Base-by-base conservation (phyloP, 441 rosid genomes). In the Hypseocharis bilobata region DNA sequence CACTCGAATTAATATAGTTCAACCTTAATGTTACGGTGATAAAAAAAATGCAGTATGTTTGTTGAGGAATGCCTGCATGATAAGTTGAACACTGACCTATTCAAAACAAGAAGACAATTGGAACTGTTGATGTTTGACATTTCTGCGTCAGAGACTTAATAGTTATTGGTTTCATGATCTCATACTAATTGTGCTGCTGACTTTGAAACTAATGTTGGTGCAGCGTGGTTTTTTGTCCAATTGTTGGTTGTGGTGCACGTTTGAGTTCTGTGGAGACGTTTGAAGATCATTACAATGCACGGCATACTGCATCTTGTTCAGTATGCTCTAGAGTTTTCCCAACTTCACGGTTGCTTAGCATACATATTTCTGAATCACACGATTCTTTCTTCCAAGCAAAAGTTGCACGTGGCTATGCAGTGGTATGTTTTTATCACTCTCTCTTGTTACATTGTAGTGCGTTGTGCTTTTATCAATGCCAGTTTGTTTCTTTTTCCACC, bases 311-410 rank as follows among this genome's bases (percentile, higher is more conserved):
- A 10, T 84, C 97, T 66, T 92, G 98, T 79, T 85, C 97, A 16
- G 91, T 85, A 23, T 92, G 96, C 81, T 82, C 88, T 13, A 83
- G 88, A 72, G 96, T 86, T 70, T 90, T 81, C 72, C 97, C 98
- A 17, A 86, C 97, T 1, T 84, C 96, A 6, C 86, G 83, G 49
- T 72, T 92, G 19, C 86, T 92, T 60, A 85, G 91, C 80, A 83
- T 92, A 38, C 94, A 92, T 75, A 77, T 88, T 16, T 92, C 96
- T 11, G 96, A 90, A 85, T 81, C 88, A 8, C 96, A 92, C 16
- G 96, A 86, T 77, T 92, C 96, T 45, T 88, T 92, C 84, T 92
- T 89, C 67, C 87, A 92, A 67, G 94, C 96, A n/a, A 92, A 89
- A 83, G 96, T 84, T 72, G 94, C 89, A 4, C 89, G 86, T 23